Evolutionary conservation across 306 rosid species (phyloP), one percentile per base, ranked within the genome.

Genomic region (Amphicarpaea edgeworthii): DNA sequence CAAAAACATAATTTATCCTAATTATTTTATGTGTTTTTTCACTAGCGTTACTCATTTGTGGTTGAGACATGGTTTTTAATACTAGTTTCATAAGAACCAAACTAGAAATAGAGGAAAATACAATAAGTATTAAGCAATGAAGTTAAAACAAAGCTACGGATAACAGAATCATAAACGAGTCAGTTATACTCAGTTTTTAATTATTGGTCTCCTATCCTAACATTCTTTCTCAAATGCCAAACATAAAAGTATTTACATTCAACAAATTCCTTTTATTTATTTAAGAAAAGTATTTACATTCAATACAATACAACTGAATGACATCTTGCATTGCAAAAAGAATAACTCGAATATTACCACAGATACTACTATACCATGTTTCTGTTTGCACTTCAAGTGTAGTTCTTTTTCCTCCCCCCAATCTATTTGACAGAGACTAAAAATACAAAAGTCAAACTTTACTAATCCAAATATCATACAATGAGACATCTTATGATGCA

Each of bases 291-390:
- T 66, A 34, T 8, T 19, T n/a, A 54, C 54, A 72, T 3, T 53
- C 60, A 72, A 67, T 38, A 62, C 17, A 53, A 68, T 41, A 58
- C 59, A 51, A 72, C 20, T 12, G 15, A 71, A 62, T 78, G 45
- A 70, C 67, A 71, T 16, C 46, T 47, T 30, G 7, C 45, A 41
- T 41, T 17, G 47, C 21, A 47, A 46, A 50, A 70, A 61, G 58
- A 70, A 49, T 54, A 46, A 10, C 45, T 15, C 21, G 43, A 68
- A 57, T 42, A 32, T 12, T 32, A 46, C 15, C 15, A 76, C 17
- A 20, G 8, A 49, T 24, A 70, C 3, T 24, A 70, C 3, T 28
- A 28, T 70, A 12, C 17, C 55, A 49, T 23, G 54, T 62, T 41
- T 65, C 67, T 41, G 67, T 23, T 41, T 30, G 30, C 23, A 66